A percentile compares a stretch with the other conserved stretches of the same genome.
Evolutionary conservation across 1,139 yeast species (phyloP).

Genomic region (Kluyveromyces sp.): DNA sequence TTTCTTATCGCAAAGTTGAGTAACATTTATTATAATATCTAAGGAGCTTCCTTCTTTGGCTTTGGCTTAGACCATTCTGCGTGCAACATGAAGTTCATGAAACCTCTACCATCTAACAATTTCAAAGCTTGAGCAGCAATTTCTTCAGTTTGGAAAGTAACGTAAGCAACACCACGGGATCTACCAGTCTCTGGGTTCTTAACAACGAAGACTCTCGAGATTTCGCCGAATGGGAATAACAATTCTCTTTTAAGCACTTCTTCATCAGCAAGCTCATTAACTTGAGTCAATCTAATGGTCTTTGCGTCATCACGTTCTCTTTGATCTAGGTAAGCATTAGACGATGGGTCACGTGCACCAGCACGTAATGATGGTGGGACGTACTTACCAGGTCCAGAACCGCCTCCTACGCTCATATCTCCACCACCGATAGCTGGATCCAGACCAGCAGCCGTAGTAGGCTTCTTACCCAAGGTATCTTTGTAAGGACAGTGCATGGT

Average conservation of each 20-base stretch:
- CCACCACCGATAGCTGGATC: conserved; percentile 31
- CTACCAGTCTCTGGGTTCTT: conserved; percentile 91
- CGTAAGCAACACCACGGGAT: conserved; percentile 96
- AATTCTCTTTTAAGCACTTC: conserved; percentile 68
- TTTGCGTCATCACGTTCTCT: conserved; percentile 74
- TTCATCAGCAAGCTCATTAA: conserved; percentile 81
- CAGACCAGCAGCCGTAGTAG: conserved; percentile 33
- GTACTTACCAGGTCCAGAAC: conserved; percentile 38
- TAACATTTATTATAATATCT: neutral
- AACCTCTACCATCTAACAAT: conserved; percentile 81
- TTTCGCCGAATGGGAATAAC: conserved; percentile 65
- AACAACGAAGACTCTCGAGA: conserved; percentile 76
- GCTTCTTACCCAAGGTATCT: conserved; percentile 64
- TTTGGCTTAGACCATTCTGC: conserved; percentile 53
- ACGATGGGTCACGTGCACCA: conserved; percentile 42
- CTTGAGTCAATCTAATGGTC: conserved; percentile 86
- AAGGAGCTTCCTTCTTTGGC: conserved; percentile 25
- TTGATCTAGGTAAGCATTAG: conserved; percentile 39
- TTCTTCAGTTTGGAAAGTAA: conserved; percentile 62
- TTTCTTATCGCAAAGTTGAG: too few relatives aligned
- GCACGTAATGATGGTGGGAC: conserved; percentile 63
- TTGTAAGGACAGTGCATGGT: conserved; percentile 94
- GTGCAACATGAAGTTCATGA: conserved; percentile 80
- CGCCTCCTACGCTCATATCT: conserved; percentile 21
- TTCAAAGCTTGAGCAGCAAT: conserved; percentile 76